Base-by-base conservation (phyloP, 2,329 filamentous ascomycete species). In the Aspergillus calidoustus region DNA sequence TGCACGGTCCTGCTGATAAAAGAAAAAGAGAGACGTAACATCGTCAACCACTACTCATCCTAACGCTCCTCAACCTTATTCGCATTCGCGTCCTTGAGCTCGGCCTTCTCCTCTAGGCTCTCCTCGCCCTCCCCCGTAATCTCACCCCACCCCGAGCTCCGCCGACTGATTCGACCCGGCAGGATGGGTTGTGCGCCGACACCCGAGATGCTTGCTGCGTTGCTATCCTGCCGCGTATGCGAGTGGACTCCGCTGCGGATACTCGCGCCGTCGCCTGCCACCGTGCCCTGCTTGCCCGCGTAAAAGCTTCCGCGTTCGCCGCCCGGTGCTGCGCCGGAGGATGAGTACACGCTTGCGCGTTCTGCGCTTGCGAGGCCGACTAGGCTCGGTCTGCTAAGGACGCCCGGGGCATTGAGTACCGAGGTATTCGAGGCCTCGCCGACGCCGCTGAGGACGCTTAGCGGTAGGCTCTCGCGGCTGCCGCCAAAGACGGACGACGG, bases 271-370 rank as follows among this genome's bases (percentile, higher is more conserved):
- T 96, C 92, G 5, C 84, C 87, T 51, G 74, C 72, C 22, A 72
- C 76, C 64, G 70, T 50, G 51, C 57, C 66, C 54, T 82, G 82
- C 70, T 81, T 86, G 62, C 87, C 87, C 30, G 90, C 87, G 71
- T 96, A 94, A 65, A 90, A 86, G 76, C 91, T 96, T 74, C 90
- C 94, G 53, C 93, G 85, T 71, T 97, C 93, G 61, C 89, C 90
- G 7, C 86, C 85, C 51, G 61, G 88, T 1, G 85, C 85, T 4
- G 87, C 82, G 15, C 90, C 91, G 0, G 89, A 89, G 0, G 88
- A 84, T 0, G 91, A 93, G 79, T 97, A 97, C 56, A 97, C 78
- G 67, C 86, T 88, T 11, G 84, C 83, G 6, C 87, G 82, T 71
- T 89, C 87, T 17, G 84, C 80, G 59, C 82, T 86, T 6, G 84